Conservation (phyloP, 2,329 filamentous ascomycete genomes). For the Cytospora piceicola region DNA sequence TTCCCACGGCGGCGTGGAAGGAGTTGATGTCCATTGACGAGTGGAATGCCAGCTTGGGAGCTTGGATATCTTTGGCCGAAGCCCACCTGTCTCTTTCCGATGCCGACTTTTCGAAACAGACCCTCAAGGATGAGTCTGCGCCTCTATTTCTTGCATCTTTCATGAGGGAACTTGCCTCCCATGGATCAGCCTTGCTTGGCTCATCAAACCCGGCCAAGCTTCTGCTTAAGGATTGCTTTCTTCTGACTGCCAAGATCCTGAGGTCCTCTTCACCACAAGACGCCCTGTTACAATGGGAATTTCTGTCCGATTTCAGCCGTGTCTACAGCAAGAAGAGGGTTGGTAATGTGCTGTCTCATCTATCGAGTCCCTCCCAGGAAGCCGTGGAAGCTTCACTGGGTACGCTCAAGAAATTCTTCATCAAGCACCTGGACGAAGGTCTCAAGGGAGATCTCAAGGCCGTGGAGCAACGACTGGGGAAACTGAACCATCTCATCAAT, state of each 20-base stretch:
- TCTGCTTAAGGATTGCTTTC: conserved; percentile 67
- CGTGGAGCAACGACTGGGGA: conserved; percentile 58
- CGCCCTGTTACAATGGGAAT: conserved; percentile 63
- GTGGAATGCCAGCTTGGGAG: conserved; percentile 77
- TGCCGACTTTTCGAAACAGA: conserved; percentile 55
- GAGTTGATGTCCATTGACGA: conserved; percentile 68
- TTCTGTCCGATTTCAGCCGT: conserved; percentile 70
- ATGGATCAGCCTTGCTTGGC: conserved; percentile 42
- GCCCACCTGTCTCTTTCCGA: conserved; percentile 65
- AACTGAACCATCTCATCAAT: conserved; percentile 67
- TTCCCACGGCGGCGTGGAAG: conserved; percentile 71
- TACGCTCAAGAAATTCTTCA: conserved; percentile 64
- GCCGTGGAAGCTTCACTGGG: conserved; percentile 60
- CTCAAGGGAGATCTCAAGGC: conserved; percentile 57
- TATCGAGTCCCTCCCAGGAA: conserved; percentile 57
- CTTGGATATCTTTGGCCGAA: conserved; percentile 72
- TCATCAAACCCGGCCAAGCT: conserved; percentile 41
- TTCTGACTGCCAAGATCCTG: conserved; percentile 64
- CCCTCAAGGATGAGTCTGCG: conserved; percentile 62
- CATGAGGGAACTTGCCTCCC: conserved; percentile 56
- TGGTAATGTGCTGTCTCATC: conserved; percentile 50
- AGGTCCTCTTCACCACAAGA: conserved; percentile 47
- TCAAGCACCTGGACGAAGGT: conserved; percentile 65
- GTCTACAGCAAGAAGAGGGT: conserved; percentile 68
- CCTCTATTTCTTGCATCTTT: conserved; percentile 69